Percentiles rank a stretch among this genome's conserved stretches.
Conservation (phyloP, 768 basidiomycete species). For the Pulveroboletus sp. region DNA sequence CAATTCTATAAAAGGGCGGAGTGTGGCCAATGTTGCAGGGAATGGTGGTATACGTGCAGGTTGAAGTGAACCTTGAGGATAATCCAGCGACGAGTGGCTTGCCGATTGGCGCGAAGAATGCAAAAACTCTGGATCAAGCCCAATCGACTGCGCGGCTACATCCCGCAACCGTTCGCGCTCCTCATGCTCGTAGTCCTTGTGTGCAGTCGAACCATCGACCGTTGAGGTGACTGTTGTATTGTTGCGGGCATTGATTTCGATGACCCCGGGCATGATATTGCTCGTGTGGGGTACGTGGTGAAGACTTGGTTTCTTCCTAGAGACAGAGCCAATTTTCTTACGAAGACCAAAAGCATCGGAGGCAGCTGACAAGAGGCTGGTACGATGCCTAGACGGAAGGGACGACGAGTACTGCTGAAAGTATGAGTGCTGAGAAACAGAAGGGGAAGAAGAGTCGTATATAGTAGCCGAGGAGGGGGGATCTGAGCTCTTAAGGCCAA, state of each 20-base stretch:
- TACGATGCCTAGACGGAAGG: slow-evolving; percentile 33
- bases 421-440: slow-evolving; percentile 3
- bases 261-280: slow-evolving; percentile 59
- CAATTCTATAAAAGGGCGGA: slow-evolving; percentile 49
- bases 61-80: slow-evolving; percentile 12
- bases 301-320: slow-evolving; percentile 36
- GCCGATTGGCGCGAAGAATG: slow-evolving; percentile 30
- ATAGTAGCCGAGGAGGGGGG: slow-evolving; percentile 11
- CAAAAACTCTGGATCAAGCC: slow-evolving; percentile 53
- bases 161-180: slow-evolving; percentile 73
- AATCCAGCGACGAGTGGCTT: slow-evolving; percentile 12
- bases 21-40: slow-evolving; percentile 51
- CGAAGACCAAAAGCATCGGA: slow-evolving; percentile 46
- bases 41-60: slow-evolving; percentile 43
- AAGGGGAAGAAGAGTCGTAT: slow-evolving; percentile 11
- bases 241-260: slow-evolving; percentile 58
- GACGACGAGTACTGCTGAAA: slow-evolving; percentile 3
- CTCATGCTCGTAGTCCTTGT: slow-evolving; percentile 55
- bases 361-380: slow-evolving; percentile 49
- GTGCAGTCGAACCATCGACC: slow-evolving; percentile 20
- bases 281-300: slow-evolving; percentile 27
- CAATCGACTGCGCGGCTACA: slow-evolving; percentile 72
- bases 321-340: slow-evolving; percentile 37
- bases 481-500: slow-evolving; percentile 13
- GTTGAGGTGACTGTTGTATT: slow-evolving; percentile 15